Conservation (phyloP, 2,329 filamentous ascomycete species). For the Sarocladium kiliense region DNA sequence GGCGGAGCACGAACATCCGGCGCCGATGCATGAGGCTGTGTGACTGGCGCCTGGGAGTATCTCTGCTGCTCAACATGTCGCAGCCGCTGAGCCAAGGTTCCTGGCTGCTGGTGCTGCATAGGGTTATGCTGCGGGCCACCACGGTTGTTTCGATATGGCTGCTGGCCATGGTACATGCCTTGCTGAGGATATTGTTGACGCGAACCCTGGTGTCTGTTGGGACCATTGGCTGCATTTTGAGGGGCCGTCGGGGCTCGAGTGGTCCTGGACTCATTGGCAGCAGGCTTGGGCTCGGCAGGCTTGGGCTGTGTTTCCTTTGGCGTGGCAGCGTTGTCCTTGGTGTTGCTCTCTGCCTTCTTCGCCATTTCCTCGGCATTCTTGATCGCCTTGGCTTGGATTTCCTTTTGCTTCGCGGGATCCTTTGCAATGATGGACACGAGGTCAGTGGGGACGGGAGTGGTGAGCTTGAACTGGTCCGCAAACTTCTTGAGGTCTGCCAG, state of each 20-base stretch:
- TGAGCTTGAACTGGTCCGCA: slow-evolving; percentile 87
- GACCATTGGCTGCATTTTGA: slow-evolving; percentile 19
- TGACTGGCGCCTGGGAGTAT: slow-evolving; percentile 35
- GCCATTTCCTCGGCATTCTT: slow-evolving; percentile 63
- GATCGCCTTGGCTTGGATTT: slow-evolving; percentile 85
- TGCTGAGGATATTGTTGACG: slow-evolving; percentile 46
- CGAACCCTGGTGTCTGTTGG: slow-evolving; percentile 40
- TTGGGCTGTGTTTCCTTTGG: slow-evolving; percentile 20
- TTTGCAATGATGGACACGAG: slow-evolving; percentile 94
- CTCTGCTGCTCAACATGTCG: slow-evolving; percentile 48
- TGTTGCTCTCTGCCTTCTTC: slow-evolving; percentile 37
- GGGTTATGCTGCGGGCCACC: slow-evolving; percentile 36
- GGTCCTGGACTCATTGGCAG: slow-evolving; percentile 19
- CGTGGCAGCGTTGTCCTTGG: slow-evolving; percentile 30
- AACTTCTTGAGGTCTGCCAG: slow-evolving; percentile 95
- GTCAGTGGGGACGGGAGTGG: slow-evolving; percentile 86
- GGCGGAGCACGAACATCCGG: slow-evolving; percentile 68
- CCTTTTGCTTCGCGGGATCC: slow-evolving; percentile 88
- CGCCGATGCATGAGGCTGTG: slow-evolving; percentile 46
- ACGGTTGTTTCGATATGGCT: slow-evolving; percentile 45
- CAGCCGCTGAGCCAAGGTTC: slow-evolving; percentile 44
- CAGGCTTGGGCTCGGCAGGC: slow-evolving; percentile 23
- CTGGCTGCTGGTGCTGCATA: slow-evolving; percentile 31
- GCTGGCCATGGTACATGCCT: slow-evolving; percentile 30
- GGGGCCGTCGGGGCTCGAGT: slow-evolving; percentile 29